These are phyloP conservation scores for Colletotrichum orbiculare DNA, from an alignment of 2,329 filamentous ascomycete genomes.

Conservation along the genomic window DNA sequence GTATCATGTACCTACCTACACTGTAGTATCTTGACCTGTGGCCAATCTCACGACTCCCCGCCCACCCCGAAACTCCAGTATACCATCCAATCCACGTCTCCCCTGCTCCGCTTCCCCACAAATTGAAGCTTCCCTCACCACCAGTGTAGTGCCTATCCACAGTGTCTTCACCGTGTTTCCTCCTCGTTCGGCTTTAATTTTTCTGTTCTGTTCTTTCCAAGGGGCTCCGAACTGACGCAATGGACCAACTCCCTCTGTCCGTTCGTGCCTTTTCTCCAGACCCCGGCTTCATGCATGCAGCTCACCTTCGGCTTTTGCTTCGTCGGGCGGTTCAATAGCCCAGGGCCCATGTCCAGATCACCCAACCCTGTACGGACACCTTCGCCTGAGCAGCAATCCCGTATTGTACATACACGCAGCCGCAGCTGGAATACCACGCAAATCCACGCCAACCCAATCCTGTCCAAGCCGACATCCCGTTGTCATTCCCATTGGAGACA, in stretches of 20 bases:
- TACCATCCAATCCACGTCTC: slow-evolving; percentile 4
- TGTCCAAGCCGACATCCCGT: slow-evolving; percentile 3
- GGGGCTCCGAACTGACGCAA: too few relatives aligned
- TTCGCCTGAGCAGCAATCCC: too few relatives aligned
- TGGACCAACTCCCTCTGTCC: too few relatives aligned
- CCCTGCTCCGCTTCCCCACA: slow-evolving; percentile 21
- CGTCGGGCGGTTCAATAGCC: slow-evolving; percentile 6
- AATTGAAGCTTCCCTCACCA: slow-evolving; percentile 1
- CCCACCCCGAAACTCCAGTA: slow-evolving; percentile 9
- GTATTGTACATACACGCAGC: neutral
- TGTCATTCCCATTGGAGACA: slow-evolving; percentile 15
- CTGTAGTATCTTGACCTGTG: neutral
- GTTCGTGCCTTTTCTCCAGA: too few relatives aligned
- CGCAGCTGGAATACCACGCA: neutral
- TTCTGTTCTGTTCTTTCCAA: too few relatives aligned
- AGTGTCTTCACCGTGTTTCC: neutral
- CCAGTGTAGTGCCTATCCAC: too few relatives aligned
- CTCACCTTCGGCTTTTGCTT: slow-evolving; percentile 21
- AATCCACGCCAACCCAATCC: slow-evolving; percentile 24
- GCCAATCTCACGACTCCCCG: slow-evolving; percentile 15
- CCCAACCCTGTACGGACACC: neutral
- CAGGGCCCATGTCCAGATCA: slow-evolving; percentile 16
- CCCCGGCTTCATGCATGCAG: neutral
- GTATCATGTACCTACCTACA: neutral
- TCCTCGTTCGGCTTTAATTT: neutral